Percentiles rank a stretch among this genome's conserved stretches.
Conservation (phyloP, 2,329 filamentous ascomycete species). For the Alternaria conjuncta region DNA sequence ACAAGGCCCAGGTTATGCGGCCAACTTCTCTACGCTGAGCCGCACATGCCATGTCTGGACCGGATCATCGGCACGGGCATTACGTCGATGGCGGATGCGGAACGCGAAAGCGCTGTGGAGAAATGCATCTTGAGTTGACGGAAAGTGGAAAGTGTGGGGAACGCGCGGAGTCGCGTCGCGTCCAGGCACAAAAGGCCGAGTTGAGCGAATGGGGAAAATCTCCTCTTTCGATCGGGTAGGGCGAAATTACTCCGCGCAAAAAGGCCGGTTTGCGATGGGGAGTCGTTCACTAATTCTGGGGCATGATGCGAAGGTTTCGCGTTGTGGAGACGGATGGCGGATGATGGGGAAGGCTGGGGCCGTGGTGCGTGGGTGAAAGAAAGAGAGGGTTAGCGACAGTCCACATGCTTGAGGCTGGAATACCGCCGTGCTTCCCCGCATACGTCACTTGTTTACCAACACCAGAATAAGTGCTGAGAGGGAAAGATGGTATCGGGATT, state of each 20-base stretch:
- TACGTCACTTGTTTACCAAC: conserved; percentile 6
- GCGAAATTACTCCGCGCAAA: conserved; percentile 4
- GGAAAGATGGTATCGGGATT: background rate
- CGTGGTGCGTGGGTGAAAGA: background rate
- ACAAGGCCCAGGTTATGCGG: background rate
- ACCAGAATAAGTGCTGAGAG: background rate
- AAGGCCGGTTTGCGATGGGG: background rate
- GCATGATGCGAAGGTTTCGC: background rate
- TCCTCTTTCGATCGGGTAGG: conserved; percentile 17
- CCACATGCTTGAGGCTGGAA: background rate
- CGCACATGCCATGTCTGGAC: background rate
- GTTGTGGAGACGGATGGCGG: background rate
- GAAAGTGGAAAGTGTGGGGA: conserved; percentile 25
- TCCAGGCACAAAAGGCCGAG: background rate
- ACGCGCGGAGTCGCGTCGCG: conserved; percentile 11
- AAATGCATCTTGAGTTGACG: conserved; percentile 17
- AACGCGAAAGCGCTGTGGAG: conserved; percentile 15
- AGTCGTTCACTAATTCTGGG: background rate
- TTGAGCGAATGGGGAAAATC: conserved; percentile 27
- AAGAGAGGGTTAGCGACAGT: background rate
- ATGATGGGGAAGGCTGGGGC: background rate
- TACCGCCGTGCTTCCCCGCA: conserved; percentile 5
- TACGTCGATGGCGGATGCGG: background rate
- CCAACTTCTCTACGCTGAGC: background rate
- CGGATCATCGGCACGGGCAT: background rate